These are phyloP conservation scores for Kuraishia molischiana DNA, from an alignment of 805 yeast genomes.

Conservation along the genomic window DNA sequence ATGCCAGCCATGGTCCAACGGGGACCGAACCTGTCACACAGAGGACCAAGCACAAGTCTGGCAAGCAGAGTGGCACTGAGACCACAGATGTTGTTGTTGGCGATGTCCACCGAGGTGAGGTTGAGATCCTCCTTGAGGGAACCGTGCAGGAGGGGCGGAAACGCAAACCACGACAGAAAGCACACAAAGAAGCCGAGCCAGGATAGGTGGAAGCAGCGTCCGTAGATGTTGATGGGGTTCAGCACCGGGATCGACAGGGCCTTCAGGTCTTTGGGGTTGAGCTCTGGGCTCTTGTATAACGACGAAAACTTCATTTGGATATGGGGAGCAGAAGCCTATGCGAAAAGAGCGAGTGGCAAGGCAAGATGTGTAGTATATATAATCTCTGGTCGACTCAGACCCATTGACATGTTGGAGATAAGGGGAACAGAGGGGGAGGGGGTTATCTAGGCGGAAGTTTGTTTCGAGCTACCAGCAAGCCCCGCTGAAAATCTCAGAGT, in stretches of 20 bases:
- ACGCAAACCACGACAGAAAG: constrained; percentile 22
- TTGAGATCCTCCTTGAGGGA: constrained; percentile 14
- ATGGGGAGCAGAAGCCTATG: no score
- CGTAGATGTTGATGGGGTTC: constrained; percentile 14
- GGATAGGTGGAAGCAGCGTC: constrained; percentile 16
- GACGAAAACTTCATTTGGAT: constrained; percentile 5
- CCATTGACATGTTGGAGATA: no score
- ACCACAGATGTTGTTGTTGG: constrained; percentile 21
- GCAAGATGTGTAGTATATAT: neutral
- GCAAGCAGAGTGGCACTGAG: constrained; percentile 18
- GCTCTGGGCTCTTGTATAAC: constrained; percentile 14
- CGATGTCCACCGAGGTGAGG: constrained; percentile 14
- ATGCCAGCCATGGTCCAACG: constrained; percentile 16
- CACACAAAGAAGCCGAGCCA: constrained; percentile 22
- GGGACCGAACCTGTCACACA: constrained; percentile 20
- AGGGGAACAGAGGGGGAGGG: no score
- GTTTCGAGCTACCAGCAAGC: no score
- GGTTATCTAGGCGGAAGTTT: no score
- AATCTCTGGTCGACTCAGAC: no score
- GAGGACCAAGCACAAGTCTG: constrained; percentile 17
- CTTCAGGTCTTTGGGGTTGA: constrained; percentile 17
- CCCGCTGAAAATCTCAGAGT: no score
- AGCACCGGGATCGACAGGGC: constrained; percentile 16
- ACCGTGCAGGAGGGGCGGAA: constrained; percentile 19
- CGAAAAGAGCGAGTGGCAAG: neutral